Evolutionary conservation across 2,329 filamentous ascomycete species (phyloP).

Genomic region (Metarhizium anisopliae): DNA sequence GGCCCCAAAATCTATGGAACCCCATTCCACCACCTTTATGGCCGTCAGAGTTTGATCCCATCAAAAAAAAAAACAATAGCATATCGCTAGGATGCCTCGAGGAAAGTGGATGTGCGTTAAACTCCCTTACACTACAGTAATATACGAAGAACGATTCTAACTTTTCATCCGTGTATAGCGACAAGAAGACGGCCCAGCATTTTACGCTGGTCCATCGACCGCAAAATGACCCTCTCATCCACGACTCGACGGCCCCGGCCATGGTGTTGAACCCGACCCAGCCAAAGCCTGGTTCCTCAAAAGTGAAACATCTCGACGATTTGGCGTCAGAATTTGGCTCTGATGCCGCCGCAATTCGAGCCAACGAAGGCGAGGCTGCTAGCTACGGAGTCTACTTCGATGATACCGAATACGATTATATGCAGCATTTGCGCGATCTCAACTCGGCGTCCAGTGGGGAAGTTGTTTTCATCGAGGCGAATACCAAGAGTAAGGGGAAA

Average conservation of each 20-base stretch:
- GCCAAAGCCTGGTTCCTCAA: slow-evolving; percentile 27
- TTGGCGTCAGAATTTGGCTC: slow-evolving; percentile 67
- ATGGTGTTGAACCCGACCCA: slow-evolving; percentile 76
- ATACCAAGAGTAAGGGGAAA: slow-evolving; percentile 62
- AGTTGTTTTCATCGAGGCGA: slow-evolving; percentile 75
- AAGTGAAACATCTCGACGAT: slow-evolving; percentile 63
- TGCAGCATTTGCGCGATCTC: slow-evolving; percentile 96
- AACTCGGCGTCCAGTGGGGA: slow-evolving; percentile 58
- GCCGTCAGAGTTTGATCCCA: background rate
- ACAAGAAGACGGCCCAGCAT: slow-evolving; percentile 89
- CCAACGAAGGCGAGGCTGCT: slow-evolving; percentile 93
- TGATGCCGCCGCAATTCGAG: slow-evolving; percentile 56
- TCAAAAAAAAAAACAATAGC: background rate
- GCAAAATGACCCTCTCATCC: slow-evolving; percentile 94
- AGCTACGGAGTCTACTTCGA: slow-evolving; percentile 91
- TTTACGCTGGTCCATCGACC: slow-evolving; percentile 92
- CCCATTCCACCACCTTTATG: slow-evolving; percentile 8
- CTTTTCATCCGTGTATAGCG: slow-evolving; percentile 22
- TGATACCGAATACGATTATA: slow-evolving; percentile 95
- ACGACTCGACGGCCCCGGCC: slow-evolving; percentile 79
- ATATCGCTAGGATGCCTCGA: slow-evolving; percentile 54
- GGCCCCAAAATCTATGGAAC: slow-evolving; percentile 12
- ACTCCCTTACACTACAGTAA: background rate
- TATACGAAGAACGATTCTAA: slow-evolving; percentile 6
- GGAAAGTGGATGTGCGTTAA: slow-evolving; percentile 56